Evolutionary conservation across 148 eudicot species (phyloP).

Genomic region (Salicornia ramosissima): DNA sequence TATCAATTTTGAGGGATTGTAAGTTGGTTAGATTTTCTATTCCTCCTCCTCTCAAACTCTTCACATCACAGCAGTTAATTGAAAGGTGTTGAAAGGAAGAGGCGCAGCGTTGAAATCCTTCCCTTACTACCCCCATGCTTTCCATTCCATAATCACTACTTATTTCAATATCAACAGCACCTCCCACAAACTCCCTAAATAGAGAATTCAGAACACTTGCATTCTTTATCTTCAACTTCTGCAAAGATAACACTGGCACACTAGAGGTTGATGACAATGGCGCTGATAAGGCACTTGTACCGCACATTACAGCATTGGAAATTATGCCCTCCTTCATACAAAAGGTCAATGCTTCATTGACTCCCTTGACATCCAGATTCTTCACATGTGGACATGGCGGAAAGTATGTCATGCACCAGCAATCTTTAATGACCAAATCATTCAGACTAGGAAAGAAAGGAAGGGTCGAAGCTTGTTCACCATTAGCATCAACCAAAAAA

Average conservation of each 20-base stretch:
- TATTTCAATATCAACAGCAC: too few species aligned
- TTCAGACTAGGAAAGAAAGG: not conserved
- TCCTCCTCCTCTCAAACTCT: too few species aligned
- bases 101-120: not conserved
- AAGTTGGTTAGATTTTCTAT: too few species aligned
- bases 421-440: not conserved
- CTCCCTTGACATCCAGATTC: too few species aligned
- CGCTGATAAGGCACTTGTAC: too few species aligned
- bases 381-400: too few species aligned
- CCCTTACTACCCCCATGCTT: not conserved
- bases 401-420: constrained; percentile 3
- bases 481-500: not conserved
- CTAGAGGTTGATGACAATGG: not conserved
- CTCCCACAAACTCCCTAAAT: not conserved
- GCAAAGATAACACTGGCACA: not conserved
- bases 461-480: too few species aligned
- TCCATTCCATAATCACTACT: not conserved
- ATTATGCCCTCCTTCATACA: too few species aligned
- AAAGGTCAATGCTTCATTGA: too few species aligned
- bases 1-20: not conserved
- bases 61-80: too few species aligned
- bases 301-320: too few species aligned
- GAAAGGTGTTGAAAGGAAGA: too few species aligned
- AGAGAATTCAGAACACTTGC: not conserved
- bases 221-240: not conserved